These are phyloP conservation scores for Cryptococcus floricola DNA, from an alignment of 1,284 basidiomycete genomes.

Conservation along the genomic window DNA sequence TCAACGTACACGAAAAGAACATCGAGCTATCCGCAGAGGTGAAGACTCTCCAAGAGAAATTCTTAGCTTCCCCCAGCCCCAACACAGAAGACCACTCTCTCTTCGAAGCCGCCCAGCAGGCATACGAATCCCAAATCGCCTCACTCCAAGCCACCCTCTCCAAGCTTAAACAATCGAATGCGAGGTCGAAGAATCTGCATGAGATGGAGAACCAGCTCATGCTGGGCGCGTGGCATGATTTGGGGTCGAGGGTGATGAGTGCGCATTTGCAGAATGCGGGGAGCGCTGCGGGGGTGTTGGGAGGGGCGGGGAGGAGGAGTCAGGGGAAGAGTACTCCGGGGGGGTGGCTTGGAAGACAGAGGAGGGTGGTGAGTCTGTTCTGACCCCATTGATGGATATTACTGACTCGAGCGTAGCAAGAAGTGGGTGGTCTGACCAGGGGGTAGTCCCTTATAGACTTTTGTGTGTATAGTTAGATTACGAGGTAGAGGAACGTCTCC, in stretches of 20 bases:
- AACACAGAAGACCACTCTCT: conserved; percentile 49
- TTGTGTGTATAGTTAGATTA: too few species aligned
- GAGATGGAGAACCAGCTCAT: conserved; percentile 73
- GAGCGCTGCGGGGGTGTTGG: neutral
- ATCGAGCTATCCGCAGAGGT: conserved; percentile 65
- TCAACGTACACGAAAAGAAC: conserved; percentile 73
- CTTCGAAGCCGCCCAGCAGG: conserved; percentile 69
- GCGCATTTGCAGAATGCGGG: conserved; percentile 45
- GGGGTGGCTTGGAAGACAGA: conserved; percentile 62
- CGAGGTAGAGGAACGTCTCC: too few species aligned
- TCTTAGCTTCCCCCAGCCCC: conserved; percentile 21
- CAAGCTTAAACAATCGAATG: conserved; percentile 54
- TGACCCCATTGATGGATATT: too few species aligned
- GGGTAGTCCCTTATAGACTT: too few species aligned
- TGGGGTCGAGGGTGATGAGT: conserved; percentile 63
- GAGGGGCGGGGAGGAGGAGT: conserved; percentile 16
- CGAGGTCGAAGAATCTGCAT: conserved; percentile 61
- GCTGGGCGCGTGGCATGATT: conserved; percentile 66
- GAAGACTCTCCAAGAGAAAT: conserved; percentile 71
- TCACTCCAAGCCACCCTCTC: conserved; percentile 66
- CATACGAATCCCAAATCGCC: conserved; percentile 65
- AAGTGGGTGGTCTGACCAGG: too few species aligned
- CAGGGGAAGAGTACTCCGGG: conserved; percentile 52
- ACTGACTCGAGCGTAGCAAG: too few species aligned
- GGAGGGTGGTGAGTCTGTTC: conserved; percentile 28